Percentiles rank a stretch among this genome's conserved stretches.
Evolutionary conservation across 306 rosid genomes (phyloP).

Genomic region (Dalbergia cochinchinensis): DNA sequence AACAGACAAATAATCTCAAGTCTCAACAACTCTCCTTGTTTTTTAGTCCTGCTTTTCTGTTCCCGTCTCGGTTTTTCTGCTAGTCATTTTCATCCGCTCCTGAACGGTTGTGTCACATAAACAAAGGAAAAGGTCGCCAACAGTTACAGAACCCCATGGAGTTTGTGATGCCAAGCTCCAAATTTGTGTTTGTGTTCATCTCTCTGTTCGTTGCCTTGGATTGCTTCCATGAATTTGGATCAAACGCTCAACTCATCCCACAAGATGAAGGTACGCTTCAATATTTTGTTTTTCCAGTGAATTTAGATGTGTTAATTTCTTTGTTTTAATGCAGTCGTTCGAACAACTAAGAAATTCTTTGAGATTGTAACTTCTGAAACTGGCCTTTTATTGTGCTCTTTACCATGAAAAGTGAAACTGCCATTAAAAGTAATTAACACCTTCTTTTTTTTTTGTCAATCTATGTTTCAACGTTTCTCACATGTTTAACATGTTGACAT

Average conservation of each 20-base stretch:
- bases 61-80: not conserved
- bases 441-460: not conserved
- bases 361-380: conserved; percentile 30
- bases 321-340: not conserved
- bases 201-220: conserved; percentile 46
- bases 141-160: conserved; percentile 41
- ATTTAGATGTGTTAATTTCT: not conserved
- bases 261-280: conserved; percentile 69
- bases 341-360: not conserved
- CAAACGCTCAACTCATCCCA: conserved; percentile 72
- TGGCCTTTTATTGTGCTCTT: not conserved
- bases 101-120: not conserved
- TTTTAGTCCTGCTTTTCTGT: not conserved
- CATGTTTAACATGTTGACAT: not conserved
- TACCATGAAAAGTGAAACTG: conserved; percentile 17
- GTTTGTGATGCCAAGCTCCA: conserved; percentile 46
- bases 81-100: conserved; percentile 5
- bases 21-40: not conserved
- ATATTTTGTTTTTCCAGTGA: not conserved
- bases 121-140: not conserved
- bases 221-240: conserved; percentile 55
- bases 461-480: conserved; percentile 14
- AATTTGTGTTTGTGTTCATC: conserved; percentile 42
- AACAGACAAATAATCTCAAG: not conserved
- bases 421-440: not conserved